Conservation (phyloP, 257 asterid genomes). For the Solanum rostratum region DNA sequence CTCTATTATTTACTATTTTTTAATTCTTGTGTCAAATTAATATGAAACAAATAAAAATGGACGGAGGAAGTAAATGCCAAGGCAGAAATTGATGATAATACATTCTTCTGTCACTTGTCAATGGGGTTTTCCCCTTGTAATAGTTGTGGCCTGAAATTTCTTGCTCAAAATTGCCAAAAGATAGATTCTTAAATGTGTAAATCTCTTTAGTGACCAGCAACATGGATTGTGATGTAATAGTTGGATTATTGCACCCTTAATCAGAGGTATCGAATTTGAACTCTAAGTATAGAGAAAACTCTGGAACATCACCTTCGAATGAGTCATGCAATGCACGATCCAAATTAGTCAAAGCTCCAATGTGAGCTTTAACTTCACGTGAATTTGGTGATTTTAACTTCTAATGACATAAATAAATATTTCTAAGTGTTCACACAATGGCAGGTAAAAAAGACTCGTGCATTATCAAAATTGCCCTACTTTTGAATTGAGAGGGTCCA, state of each 20-base stretch:
- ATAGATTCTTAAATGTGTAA: too few relatives aligned
- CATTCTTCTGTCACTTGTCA: background rate
- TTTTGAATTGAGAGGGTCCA: background rate
- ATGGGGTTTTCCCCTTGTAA: too few relatives aligned
- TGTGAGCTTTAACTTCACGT: background rate
- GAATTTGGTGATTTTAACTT: background rate
- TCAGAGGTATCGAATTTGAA: too few relatives aligned
- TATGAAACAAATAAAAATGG: too few relatives aligned
- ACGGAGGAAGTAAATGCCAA: too few relatives aligned
- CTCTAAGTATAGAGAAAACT: too few relatives aligned
- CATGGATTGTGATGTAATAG: too few relatives aligned
- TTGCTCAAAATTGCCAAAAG: too few relatives aligned
- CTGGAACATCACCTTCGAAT: too few relatives aligned
- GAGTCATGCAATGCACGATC: fast-evolving
- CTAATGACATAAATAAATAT: background rate
- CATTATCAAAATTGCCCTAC: background rate
- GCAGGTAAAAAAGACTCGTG: background rate
- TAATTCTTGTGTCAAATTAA: too few relatives aligned
- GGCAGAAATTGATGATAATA: background rate
- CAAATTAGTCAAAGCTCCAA: background rate
- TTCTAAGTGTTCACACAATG: background rate
- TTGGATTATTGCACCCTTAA: background rate
- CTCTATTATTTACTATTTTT: too few relatives aligned
- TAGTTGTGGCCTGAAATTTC: too few relatives aligned
- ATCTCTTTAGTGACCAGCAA: background rate